Evolutionary conservation across 495 filamentous ascomycete species (phyloP).

Genomic region (Penicillium paxilli): DNA sequence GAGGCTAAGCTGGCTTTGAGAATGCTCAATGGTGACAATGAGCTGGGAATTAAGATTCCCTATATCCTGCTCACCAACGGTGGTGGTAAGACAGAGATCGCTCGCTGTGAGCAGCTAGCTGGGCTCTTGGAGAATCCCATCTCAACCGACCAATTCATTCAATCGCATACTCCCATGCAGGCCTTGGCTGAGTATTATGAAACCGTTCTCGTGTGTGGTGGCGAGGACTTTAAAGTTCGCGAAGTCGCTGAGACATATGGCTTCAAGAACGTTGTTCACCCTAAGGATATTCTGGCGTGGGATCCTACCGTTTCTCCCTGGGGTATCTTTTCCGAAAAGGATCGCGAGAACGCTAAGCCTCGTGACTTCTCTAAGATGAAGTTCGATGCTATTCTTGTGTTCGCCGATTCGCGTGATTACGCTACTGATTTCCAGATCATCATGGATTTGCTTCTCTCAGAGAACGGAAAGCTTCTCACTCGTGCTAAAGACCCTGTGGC

Average conservation of each 20-base stretch:
- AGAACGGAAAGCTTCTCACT: conserved; percentile 68
- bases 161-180: conserved; percentile 91
- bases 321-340: conserved; percentile 67
- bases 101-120: conserved; percentile 76
- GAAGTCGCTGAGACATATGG: conserved; percentile 84
- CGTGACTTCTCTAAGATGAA: conserved; percentile 68
- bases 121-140: conserved; percentile 71
- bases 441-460: conserved; percentile 75
- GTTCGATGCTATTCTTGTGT: conserved; percentile 81
- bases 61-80: conserved; percentile 95
- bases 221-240: conserved; percentile 86
- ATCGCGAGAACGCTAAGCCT: conserved; percentile 64
- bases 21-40: conserved; percentile 81
- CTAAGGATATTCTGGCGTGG: conserved; percentile 87
- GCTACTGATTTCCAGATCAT: conserved; percentile 84
- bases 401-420: conserved; percentile 82
- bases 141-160: conserved; percentile 87
- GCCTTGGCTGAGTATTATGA: conserved; percentile 80
- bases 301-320: conserved; percentile 81
- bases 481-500: conserved; percentile 65
- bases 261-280: conserved; percentile 84
- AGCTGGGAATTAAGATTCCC: conserved; percentile 81
- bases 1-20: conserved; percentile 84
- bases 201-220: conserved; percentile 83
- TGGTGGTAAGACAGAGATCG: conserved; percentile 84